Percentiles rank a stretch among this genome's conserved stretches.
phyloP scores from a whole-genome alignment of 805 yeast genomes.

The Candida insectalens region DNA sequence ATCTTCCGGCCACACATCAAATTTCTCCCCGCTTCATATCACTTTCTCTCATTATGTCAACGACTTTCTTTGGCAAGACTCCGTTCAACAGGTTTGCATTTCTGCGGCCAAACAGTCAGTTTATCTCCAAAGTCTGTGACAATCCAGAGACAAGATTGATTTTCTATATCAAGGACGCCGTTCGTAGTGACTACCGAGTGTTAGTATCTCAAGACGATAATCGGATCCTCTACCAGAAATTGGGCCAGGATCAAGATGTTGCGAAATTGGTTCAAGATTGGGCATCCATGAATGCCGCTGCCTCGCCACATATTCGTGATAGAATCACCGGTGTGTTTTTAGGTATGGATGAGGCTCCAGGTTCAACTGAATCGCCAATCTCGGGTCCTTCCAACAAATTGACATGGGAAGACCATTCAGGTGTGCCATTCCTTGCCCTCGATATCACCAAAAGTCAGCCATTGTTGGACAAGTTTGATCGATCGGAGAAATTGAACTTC shows the following conservation, averaged over 20 bases:
- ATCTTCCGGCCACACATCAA: too few species aligned
- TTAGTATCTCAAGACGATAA: neutral
- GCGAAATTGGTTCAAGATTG: constrained; percentile 11
- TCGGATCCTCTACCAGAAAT: neutral
- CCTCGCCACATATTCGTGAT: constrained; percentile 5
- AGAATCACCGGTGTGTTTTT: constrained; percentile 30
- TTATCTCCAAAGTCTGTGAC: constrained; percentile 24
- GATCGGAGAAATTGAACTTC: constrained; percentile 2
- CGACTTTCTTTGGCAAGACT: constrained; percentile 19
- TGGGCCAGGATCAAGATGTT: constrained; percentile 2
- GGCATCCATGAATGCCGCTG: constrained; percentile 12
- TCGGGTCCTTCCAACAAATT: constrained; percentile 1
- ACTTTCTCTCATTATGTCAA: constrained; percentile 12
- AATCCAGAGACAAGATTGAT: constrained; percentile 33
- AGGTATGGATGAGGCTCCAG: constrained; percentile 34
- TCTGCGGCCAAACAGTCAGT: constrained; percentile 44
- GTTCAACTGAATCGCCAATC: constrained; percentile 1
- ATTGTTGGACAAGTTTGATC: neutral
- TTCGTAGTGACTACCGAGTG: neutral
- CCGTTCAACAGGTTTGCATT: constrained; percentile 58
- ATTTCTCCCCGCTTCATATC: constrained; percentile 1
- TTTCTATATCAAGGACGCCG: constrained; percentile 20
- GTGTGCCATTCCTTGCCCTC: constrained; percentile 57
- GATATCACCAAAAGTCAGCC: constrained; percentile 34
- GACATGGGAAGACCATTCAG: constrained; percentile 34